Base-by-base conservation (phyloP, 768 basidiomycete species). In the Artomyces pyxidatus region DNA sequence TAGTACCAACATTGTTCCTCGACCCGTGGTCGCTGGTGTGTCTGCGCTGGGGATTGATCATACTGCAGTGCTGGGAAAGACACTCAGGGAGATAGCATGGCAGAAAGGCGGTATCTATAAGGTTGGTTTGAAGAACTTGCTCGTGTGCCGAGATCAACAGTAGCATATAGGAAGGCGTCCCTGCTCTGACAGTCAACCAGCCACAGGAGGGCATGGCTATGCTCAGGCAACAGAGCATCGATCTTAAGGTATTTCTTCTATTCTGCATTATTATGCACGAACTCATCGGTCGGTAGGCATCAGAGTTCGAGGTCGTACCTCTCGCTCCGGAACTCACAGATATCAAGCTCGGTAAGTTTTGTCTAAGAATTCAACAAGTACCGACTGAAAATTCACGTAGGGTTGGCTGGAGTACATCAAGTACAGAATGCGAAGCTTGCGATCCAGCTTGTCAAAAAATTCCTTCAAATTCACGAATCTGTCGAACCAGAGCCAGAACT, bases 71-170 rank as follows among this genome's bases (percentile, higher is more conserved):
- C 73, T 99, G 2, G 96, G 96, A 0, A 85, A 85, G 59, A 96
- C 94, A 0, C 66, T 98, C 4, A 66, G 71, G 28, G 89, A 96
- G 60, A 98, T 99, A 55, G 89, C 94, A 1, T 80, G 80, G 76
- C 95, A 98, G 61, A 99, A 99, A 65, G 90, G 85, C 25, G 96
- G 96, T 2, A 98, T 99, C 45, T 98, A 85, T 68, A 99, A 99
- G 76, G 87, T 80, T 45, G 25, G 68, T 53, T 25, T 28, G n/a
- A 27, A 21, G 17, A 26, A 23, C 4, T 14, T 44, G 43, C n/a
- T 37, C 14, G 16, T 19, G n/a, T 12, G 14, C 14, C 1, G 23
- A 46, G 14, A 42, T 28, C 25, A 23, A 29, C 21, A 6, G 16
- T 9, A 38, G 19, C 17, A 35, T 53, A 30, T 45, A 88, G 86